Conservation (phyloP, 2,329 filamentous ascomycete species). For the Fusarium napiforme region DNA sequence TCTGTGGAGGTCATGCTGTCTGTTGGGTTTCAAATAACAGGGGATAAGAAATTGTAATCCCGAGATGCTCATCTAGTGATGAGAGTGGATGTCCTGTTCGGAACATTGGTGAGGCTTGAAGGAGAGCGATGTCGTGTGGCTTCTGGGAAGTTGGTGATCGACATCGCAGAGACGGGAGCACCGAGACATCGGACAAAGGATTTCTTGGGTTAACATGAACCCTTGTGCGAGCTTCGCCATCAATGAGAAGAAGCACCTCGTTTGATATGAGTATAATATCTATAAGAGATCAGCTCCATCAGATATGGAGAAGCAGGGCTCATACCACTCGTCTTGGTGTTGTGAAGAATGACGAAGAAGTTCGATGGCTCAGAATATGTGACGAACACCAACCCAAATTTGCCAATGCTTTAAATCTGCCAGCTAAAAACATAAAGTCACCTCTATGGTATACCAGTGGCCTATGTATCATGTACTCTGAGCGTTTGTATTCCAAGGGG, state of each 20-base stretch:
- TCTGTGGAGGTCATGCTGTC: not conserved
- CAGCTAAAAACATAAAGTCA: not conserved
- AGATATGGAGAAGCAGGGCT: rapidly evolving
- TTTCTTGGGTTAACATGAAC: too few relatives aligned
- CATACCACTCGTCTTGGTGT: not conserved
- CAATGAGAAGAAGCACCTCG: rapidly evolving
- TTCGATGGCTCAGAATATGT: not conserved
- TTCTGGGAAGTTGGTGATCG: not conserved
- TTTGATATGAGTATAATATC: not conserved
- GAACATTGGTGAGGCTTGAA: not conserved
- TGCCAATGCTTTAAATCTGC: rapidly evolving
- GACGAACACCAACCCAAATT: rapidly evolving
- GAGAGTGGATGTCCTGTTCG: rapidly evolving
- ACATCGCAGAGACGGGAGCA: not conserved
- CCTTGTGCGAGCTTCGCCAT: not conserved
- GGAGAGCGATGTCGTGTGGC: not conserved
- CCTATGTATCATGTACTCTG: rapidly evolving
- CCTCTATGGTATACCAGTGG: rapidly evolving
- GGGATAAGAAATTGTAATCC: not conserved
- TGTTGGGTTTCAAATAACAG: not conserved
- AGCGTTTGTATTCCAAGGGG: not conserved
- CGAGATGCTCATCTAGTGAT: not conserved
- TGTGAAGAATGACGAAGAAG: not conserved
- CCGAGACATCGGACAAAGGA: rapidly evolving
- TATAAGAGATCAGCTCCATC: too few relatives aligned